Base-by-base conservation (phyloP, 2,329 filamentous ascomycete genomes). In the Aureobasidium mangrovei region DNA sequence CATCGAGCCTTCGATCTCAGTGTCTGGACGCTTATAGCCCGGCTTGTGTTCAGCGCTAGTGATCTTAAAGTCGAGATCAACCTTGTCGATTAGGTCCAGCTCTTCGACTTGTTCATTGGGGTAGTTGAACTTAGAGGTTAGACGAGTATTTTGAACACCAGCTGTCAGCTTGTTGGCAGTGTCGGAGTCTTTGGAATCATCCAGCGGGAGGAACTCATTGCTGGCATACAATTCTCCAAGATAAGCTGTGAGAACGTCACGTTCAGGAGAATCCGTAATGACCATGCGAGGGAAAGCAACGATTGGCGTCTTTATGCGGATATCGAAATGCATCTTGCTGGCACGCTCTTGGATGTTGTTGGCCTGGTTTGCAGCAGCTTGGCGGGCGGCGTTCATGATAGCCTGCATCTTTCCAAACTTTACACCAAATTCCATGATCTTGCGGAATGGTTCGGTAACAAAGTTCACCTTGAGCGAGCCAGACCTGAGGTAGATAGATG, bases 391-490 rank as follows among this genome's bases (percentile, higher is more conserved):
- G 65, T 99, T 98, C 75, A 95, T 98, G 52, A 98, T 86, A 26
- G 93, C 91, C 70, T 98, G 93, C 93, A 99, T 99, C 71, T 95
- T 95, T 57, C 94, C 93, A 68, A 99, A 99, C 64, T 98, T 98
- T 68, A 99, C 90, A 41, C 95, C 77, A 69, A 98, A 99, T 61
- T 94, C 88, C 70, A 98, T 88, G 60, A 99, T 97, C 72, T 97
- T 97, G 51, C 93, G 83, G 75, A 97, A 96, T 0, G 93, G 93
- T 68, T 98, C 94, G 58, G 96, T 91, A 3, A 97, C 74, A 67
- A 99, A 98, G 67, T 96, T 97, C 66, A 98, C 78, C 72, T 95
- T 97, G 68, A 98, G 85, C 0, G 93, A 98, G 1, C 93, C 93
- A 18, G 93, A 91, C 35, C 91, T 84, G 8, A 99, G 75, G 64